Conservation (phyloP, 169 alveolate genomes). For the Plasmodium cynomolgi region DNA sequence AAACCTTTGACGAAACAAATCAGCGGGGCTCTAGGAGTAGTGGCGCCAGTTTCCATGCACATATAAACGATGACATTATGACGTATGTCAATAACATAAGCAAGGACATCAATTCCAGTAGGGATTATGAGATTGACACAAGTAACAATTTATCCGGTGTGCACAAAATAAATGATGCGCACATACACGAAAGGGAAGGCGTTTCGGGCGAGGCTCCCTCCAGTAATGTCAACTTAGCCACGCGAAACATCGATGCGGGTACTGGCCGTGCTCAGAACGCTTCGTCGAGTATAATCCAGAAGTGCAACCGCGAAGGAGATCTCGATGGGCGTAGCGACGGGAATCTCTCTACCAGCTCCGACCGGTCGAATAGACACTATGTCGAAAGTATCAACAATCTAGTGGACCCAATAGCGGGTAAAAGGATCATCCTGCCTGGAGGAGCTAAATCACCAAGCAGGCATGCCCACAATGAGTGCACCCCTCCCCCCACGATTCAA, state of each 20-base stretch:
- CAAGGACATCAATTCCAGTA: neutral
- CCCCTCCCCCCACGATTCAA: neutral
- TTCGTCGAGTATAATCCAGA: neutral
- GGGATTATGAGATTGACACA: neutral
- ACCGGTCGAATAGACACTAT: neutral
- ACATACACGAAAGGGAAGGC: conserved; percentile 2
- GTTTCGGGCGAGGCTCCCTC: neutral
- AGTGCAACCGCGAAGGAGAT: neutral
- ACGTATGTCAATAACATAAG: neutral
- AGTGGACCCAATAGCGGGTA: neutral
- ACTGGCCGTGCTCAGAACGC: neutral
- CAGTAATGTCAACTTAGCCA: neutral
- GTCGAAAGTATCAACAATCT: neutral
- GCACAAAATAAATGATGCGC: neutral
- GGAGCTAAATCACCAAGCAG: neutral
- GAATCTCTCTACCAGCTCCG: neutral
- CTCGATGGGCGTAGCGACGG: neutral
- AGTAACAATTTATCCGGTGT: neutral
- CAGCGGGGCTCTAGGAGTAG: neutral
- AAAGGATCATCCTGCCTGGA: neutral
- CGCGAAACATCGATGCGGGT: neutral
- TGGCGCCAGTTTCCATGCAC: neutral
- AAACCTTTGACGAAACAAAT: neutral
- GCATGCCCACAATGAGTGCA: neutral
- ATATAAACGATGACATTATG: conserved; percentile 17